Base-by-base conservation (phyloP, 78 protist genomes). In the Dictyostelium firmibasis region DNA sequence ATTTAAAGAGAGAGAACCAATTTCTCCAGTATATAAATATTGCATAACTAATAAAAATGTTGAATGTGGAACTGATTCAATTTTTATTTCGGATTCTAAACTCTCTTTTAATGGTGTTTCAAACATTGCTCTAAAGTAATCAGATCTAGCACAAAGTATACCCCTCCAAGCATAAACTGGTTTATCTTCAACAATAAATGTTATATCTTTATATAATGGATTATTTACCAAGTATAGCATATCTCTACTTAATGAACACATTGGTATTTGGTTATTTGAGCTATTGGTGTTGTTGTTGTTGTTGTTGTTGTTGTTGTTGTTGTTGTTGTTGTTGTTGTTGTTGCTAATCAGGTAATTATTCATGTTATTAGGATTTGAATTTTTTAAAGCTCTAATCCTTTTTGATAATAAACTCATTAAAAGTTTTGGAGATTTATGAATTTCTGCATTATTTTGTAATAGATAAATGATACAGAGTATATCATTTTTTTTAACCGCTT, bases 121-220 rank as follows among this genome's bases (percentile, higher is more conserved):
- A 89, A 89, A 89, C 94, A 89, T 89, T 64, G 94, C 94, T n/a
- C 86, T 78, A 69, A 89, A 89, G 23, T 81, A 89, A 43, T 89
- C 94, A 36, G 94, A 89, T 43, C 94, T 36, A 4, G 94, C 85
- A 89, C 94, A 89, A 4, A 89, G 69, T 14, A 89, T 78, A 23
- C 94, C 94, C 50, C 69, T 89, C 81, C 81, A 89, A 6, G 94
- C 94, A 69, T 89, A 81, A 7, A 89, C 69, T 31, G 81, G 82
- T 89, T 50, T 89, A 38, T 81, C 83, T 23, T 89, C 94, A 4
- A 89, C 94, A 1, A 89, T 81, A 25, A 89, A 89, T 44, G 94
- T 89, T 1, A 89, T 33, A 70, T 89, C 94, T 33, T 89, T 78
- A 67, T 81, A 89, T 3, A 10, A 14, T 2, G 31, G 25, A 69